Evolutionary conservation across 345 rosid species (phyloP), one percentile per base, ranked within the genome.

Genomic region (Laguncularia racemosa): DNA sequence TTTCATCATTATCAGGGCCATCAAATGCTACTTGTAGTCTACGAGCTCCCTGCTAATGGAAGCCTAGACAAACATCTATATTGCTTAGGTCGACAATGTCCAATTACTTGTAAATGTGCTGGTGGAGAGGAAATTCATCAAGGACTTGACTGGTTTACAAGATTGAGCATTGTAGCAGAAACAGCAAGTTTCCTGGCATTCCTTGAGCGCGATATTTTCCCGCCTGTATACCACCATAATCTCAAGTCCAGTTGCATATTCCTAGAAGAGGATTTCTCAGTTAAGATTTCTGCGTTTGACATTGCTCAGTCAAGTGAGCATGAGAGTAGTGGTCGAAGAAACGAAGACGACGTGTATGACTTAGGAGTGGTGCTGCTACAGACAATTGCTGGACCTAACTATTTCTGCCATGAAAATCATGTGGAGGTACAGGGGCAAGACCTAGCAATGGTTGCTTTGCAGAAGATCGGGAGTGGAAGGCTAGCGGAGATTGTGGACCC

Each of bases 401-500:
- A 23, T 23, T 33, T 33, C 10, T 33, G 10, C 40, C 40, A 33
- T 33, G 40, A 33, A 33, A 33, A 72, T 16, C 73, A 64, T 18
- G 55, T 59, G 54, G 54, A 51, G 13, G 54, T 16, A 12, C 54
- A 21, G 26, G 26, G 26, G 4, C 54, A 51, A 23, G 86, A 74
- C 23, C 66, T 33, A 8, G 40, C 40, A 33, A 33, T 62, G 14
- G 52, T 68, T 26, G 63, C 84, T 18, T 61, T 85, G 61, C 82
- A 90, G 53, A 84, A 68, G 44, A 64, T 84, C 11, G 80, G 60
- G 63, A 77, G 62, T 12, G 86, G 88, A 57, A 87, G 78, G 77
- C 70, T 84, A 18, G 89, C 84, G 63, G 97, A 87, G 56, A 72
- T 83, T 1, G 79, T 83, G 57, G 95, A 90, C 66, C 87, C 93